Base-by-base conservation (phyloP, 2,329 filamentous ascomycete genomes). In the Pseudogymnoascus sp. region DNA sequence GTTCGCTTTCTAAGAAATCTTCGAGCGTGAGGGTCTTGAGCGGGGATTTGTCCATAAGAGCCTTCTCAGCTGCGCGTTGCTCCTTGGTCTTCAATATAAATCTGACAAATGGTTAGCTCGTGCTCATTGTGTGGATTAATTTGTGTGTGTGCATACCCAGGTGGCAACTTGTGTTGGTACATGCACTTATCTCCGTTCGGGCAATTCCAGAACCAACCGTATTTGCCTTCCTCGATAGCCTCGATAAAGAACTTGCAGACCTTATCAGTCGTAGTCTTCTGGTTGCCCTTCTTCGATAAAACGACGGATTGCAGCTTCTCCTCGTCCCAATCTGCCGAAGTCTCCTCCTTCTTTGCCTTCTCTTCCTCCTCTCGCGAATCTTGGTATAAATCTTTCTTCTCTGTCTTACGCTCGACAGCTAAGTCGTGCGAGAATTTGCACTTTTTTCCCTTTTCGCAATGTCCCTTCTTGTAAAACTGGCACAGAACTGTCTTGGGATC, bases 201-300 rank as follows among this genome's bases (percentile, higher is more conserved):
- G 83, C 95, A 99, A 65, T 87, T 83, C 95, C 95, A 99, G 79
- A 99, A 97, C 95, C 95, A 99, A 67, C 95, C 95, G 72, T 99
- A 99, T 78, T 97, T 99, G 72, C 92, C 90, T 74, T 99, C 95
- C 78, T 99, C 95, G 67, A 99, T 95, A 25, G 95, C 95, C 69
- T 93, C 88, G 74, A 97, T 95, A 75, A 99, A 99, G 81, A 81
- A 96, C 78, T 97, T 99, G 90, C 95, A 99, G 69, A 99, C 95
- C 79, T 97, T 99, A 75, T 99, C 95, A 56, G 95, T 99, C 4
- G 90, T 90, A 21, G 93, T 96, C 75, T 89, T 87, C 65, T 96
- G 95, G 77, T 99, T 99, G 61, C 95, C 95, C 77, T 99, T 96
- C 81, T 99, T 99, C 72, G 90, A 96, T 74, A 96, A 71, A 23